Conservation (phyloP, 1,139 yeast species). For the Magnusiomyces suaveolens region DNA sequence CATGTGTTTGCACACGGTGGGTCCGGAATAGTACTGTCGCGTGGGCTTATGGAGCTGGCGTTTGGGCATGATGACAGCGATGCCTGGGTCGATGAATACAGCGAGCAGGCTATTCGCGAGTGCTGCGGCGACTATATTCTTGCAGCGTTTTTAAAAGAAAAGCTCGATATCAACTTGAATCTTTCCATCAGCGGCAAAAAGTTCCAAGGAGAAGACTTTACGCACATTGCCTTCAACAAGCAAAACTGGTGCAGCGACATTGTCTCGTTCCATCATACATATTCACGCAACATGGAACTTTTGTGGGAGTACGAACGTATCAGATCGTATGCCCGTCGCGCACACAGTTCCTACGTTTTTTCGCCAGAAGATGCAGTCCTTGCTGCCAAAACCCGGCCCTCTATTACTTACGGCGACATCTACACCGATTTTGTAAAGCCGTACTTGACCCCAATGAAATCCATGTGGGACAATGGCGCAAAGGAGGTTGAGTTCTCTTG, state of each 20-base stretch:
- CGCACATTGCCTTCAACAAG: conserved; percentile 18
- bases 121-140: conserved; percentile 34
- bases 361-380: conserved; percentile 9
- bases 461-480: conserved; percentile 29
- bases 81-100: conserved; percentile 24
- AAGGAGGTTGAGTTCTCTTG: conserved; percentile 24
- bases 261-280: conserved; percentile 29
- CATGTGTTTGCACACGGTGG: conserved; percentile 35
- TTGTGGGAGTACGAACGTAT: conserved; percentile 32
- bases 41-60: conserved; percentile 16
- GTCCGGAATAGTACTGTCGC: conserved; percentile 13
- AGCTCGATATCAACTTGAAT: conserved; percentile 20
- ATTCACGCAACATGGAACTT: conserved; percentile 29
- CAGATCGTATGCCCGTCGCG: conserved; percentile 15
- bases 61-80: conserved; percentile 17
- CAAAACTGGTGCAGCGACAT: conserved; percentile 31
- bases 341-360: conserved; percentile 7
- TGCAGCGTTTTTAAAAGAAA: conserved; percentile 24
- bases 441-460: conserved; percentile 18
- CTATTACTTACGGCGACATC: conserved; percentile 19
- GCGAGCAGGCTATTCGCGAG: conserved; percentile 22
- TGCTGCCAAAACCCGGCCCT: conserved; percentile 14
- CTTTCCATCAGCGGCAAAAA: conserved; percentile 17
- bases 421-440: conserved; percentile 25
- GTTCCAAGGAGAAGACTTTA: conserved; percentile 30